Conservation (phyloP, 495 filamentous ascomycete species). For the Penicillium goetzii region DNA sequence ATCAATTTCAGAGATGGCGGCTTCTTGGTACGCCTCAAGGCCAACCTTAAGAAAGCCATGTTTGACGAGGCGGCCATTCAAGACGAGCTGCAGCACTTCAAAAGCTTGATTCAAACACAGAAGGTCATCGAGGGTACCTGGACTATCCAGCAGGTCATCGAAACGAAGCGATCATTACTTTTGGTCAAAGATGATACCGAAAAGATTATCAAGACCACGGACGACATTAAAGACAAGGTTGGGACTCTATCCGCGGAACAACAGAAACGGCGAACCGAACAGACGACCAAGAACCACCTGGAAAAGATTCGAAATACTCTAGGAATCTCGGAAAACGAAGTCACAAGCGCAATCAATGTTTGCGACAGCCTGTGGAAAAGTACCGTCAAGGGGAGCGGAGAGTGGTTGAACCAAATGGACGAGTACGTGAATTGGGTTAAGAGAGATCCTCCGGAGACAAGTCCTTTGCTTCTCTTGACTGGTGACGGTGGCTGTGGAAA, state of each 20-base stretch:
- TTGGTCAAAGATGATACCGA: slow-evolving; percentile 2
- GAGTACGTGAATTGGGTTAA: background rate
- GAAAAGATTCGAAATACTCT: slow-evolving; percentile 1
- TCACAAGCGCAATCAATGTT: background rate
- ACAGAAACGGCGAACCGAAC: slow-evolving; percentile 2
- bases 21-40: background rate
- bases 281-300: background rate
- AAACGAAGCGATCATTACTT: background rate
- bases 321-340: background rate
- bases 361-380: background rate
- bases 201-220: background rate
- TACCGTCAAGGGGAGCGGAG: slow-evolving; percentile 3
- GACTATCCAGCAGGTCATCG: background rate
- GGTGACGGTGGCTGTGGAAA: background rate
- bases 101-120: background rate
- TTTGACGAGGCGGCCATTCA: slow-evolving; percentile 3
- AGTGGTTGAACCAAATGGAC: background rate
- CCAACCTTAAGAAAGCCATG: background rate
- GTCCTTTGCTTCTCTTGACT: background rate
- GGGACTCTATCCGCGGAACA: background rate
- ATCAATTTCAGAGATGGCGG: slow-evolving; percentile 2
- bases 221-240: slow-evolving; percentile 2
- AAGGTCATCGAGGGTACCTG: background rate
- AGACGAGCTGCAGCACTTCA: background rate
- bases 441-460: background rate